Conservation (phyloP, 2,329 filamentous ascomycete genomes). For the Xylaria digitata region DNA sequence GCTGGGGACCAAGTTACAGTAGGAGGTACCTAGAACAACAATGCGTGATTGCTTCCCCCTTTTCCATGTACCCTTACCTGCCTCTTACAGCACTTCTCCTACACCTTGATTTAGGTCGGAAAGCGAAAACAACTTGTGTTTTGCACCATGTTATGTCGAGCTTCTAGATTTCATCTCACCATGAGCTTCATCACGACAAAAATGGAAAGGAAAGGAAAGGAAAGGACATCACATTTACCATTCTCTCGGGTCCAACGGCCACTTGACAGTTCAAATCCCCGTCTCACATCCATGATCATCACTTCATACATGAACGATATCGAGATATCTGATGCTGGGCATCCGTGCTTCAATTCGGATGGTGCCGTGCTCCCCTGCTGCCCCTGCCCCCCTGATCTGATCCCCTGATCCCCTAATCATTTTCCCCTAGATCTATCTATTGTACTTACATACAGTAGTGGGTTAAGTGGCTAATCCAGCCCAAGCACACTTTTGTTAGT, state of each 20-base stretch:
- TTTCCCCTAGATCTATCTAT: background rate
- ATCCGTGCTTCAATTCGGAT: constrained; percentile 13
- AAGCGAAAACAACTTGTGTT: constrained; percentile 11
- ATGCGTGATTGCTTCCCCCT: no score
- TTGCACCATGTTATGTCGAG: constrained; percentile 5
- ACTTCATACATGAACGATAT: constrained; percentile 19
- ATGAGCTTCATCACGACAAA: background rate
- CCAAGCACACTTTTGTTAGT: constrained; percentile 9
- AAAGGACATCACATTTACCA: constrained; percentile 6
- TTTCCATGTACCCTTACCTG: background rate
- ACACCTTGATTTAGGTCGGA: constrained; percentile 10
- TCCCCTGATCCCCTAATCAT: background rate
- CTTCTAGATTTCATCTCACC: constrained; percentile 6
- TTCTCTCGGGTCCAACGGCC: constrained; percentile 18
- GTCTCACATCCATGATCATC: constrained; percentile 34
- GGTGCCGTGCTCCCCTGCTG: constrained; percentile 8
- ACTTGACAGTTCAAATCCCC: constrained; percentile 18
- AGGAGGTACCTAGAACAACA: no score
- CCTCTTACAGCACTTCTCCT: background rate
- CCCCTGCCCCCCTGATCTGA: no score
- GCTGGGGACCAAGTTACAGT: background rate
- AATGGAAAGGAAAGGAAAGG: background rate
- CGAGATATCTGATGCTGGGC: constrained; percentile 3
- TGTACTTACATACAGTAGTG: no score
- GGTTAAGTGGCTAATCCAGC: no score